These are phyloP conservation scores for Neofusicoccum ribis DNA, from an alignment of 2,329 filamentous ascomycete species.

Conservation along the genomic window DNA sequence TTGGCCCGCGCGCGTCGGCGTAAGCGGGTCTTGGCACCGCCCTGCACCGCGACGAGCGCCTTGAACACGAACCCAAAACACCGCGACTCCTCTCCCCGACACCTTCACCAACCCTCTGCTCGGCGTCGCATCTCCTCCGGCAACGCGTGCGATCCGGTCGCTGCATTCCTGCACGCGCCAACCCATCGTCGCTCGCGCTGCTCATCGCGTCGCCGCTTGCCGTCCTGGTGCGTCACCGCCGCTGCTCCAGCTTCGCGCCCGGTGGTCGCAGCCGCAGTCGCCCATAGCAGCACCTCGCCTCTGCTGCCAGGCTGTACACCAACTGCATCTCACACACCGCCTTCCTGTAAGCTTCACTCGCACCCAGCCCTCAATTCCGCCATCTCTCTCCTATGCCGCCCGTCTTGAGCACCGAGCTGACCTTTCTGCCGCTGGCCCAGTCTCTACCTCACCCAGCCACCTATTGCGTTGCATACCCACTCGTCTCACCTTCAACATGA, in stretches of 20 bases:
- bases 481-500: slow-evolving; percentile 26
- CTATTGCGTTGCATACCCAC: not conserved
- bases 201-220: not conserved
- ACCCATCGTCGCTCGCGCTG: not conserved
- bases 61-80: slow-evolving; percentile 21
- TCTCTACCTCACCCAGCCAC: not conserved
- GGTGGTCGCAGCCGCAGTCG: slow-evolving; percentile 10
- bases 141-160: not conserved
- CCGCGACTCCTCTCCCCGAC: not conserved
- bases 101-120: not conserved
- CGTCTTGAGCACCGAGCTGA: not conserved
- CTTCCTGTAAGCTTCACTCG: not conserved
- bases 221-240: slow-evolving; percentile 6
- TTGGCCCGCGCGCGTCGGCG: slow-evolving; percentile 11
- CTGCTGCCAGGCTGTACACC: not conserved
- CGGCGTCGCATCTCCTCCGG: not conserved
- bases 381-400: not conserved
- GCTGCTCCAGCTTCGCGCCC: slow-evolving; percentile 14
- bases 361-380: not conserved
- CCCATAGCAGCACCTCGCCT: not conserved
- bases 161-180: not conserved
- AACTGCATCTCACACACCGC: not conserved
- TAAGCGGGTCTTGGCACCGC: slow-evolving; percentile 18
- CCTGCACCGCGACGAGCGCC: slow-evolving; percentile 15
- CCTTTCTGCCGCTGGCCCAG: not conserved